Base-by-base conservation (phyloP, 768 basidiomycete species). In the Daedaleopsis nitida region DNA sequence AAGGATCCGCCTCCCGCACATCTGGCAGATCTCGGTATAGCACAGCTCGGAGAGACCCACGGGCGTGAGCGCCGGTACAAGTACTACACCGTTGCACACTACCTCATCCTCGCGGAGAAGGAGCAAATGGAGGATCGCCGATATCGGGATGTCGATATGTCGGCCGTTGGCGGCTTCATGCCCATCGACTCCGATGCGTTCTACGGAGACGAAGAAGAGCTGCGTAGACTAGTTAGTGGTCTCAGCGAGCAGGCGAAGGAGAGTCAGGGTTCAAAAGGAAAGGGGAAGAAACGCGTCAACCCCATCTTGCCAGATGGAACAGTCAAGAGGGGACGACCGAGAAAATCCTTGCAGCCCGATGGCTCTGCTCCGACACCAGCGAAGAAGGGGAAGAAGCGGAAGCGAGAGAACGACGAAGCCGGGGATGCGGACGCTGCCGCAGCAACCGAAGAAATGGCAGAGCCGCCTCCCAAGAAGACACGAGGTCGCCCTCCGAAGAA, bases 1-100 rank as follows among this genome's bases (percentile, higher is more conserved):
- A 86, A 81, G 68, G 78, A 70, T 60, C 78, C 78, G 11, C 85
- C 87, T 14, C 93, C 93, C 5, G 61, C 82, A 6, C 92, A 94
- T 72, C 81, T 95, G 14, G 78, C 78, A 54, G 90, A 94, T 71
- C 77, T 91, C 43, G 81, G 85, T 27, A 83, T 92, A 52, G 81
- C 83, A 21, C 83, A 86, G 39, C 72, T 92, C 32, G 88, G 89
- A 81, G 96, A 97, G 74, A 92, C 86, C 0, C 80, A 82, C 63
- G 92, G 92, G 5, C 86, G 94, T 38, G 92, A 98, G 75, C 87
- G 94, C 32, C 88, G 93, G 23, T 86, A 93, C 71, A 83, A 93
- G 63, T 93, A 93, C 70, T 95, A 86, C 76, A 91, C 92, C 0
- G 72, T 89, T 47, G 80, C 82, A 1, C 84, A 86, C 34, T 96